These are phyloP conservation scores for Coffea humblotiana DNA, from an alignment of 305 asterid genomes.

Conservation along the genomic window DNA sequence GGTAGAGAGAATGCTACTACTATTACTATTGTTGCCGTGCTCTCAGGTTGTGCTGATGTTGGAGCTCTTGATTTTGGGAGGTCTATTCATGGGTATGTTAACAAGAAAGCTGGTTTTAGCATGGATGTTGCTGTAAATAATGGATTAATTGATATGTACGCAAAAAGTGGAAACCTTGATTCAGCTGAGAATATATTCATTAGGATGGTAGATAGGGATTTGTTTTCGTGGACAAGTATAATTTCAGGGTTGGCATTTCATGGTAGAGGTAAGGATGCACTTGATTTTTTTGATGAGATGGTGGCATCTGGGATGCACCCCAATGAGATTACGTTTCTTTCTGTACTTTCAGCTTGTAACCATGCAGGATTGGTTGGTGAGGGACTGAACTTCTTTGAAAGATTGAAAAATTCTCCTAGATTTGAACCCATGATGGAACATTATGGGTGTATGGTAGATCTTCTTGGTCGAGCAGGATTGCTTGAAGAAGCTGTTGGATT, in stretches of 20 bases:
- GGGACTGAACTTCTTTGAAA: constrained; percentile 56
- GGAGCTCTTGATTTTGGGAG: constrained; percentile 75
- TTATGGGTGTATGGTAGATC: constrained; percentile 51
- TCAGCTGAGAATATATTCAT: constrained; percentile 45
- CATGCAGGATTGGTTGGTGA: constrained; percentile 68
- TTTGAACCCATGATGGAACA: constrained; percentile 57
- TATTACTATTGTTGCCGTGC: constrained; percentile 65
- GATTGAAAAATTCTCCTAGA: constrained; percentile 26
- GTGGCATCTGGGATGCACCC: constrained; percentile 52
- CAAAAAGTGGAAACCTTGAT: too few species aligned
- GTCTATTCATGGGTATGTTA: constrained; percentile 56
- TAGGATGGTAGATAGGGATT: constrained; percentile 51
- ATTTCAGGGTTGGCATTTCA: constrained; percentile 71
- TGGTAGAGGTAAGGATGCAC: constrained; percentile 60
- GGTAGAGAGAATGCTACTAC: constrained; percentile 52
- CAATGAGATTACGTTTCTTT: constrained; percentile 58
- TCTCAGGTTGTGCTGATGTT: constrained; percentile 83
- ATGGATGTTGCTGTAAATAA: constrained; percentile 54
- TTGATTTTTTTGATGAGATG: constrained; percentile 57
- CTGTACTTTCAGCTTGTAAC: constrained; percentile 71
- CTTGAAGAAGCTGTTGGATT: constrained; percentile 50
- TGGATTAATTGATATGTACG: constrained; percentile 47
- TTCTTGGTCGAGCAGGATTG: constrained; percentile 65
- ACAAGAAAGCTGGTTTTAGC: constrained; percentile 49
- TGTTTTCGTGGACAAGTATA: constrained; percentile 73